Evolutionary conservation across 192 early-diverging fungal genomes (phyloP).

Genomic region (Podila epigama): DNA sequence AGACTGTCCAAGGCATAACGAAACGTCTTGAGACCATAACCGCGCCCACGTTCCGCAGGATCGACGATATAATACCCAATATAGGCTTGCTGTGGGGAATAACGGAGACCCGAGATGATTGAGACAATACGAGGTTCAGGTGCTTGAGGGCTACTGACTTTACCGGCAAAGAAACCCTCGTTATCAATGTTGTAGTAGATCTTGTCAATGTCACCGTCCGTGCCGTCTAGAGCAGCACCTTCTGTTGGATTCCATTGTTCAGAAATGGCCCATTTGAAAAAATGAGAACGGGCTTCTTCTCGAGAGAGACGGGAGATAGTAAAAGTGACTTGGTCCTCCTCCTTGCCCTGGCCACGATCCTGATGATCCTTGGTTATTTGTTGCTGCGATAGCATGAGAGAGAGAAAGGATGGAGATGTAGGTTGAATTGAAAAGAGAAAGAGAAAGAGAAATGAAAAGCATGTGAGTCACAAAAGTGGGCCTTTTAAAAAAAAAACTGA

Average conservation of each 20-base stretch:
- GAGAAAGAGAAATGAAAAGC: too few relatives aligned
- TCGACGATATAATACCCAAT: constrained; percentile 27
- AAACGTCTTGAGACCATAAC: constrained; percentile 10
- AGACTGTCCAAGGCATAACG: not conserved
- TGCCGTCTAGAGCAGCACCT: too few relatives aligned
- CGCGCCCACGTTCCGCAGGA: constrained; percentile 13
- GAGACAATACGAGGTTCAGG: not conserved
- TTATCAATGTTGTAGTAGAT: not conserved
- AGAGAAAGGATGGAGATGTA: not conserved
- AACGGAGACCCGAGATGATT: constrained; percentile 8
- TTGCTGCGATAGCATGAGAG: not conserved
- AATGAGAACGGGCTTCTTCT: not conserved
- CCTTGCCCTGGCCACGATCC: too few relatives aligned
- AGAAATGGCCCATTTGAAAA: not conserved
- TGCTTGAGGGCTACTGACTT: not conserved
- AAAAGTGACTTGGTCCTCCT: not conserved
- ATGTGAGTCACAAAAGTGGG: too few relatives aligned
- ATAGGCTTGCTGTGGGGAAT: constrained; percentile 10
- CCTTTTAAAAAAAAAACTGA: too few relatives aligned
- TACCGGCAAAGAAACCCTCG: not conserved
- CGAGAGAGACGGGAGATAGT: not conserved
- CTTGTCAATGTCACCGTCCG: not conserved
- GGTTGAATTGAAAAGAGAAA: too few relatives aligned
- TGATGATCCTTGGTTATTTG: too few relatives aligned
- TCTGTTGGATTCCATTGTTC: not conserved